phyloP scores from a whole-genome alignment of 2,329 filamentous ascomycete species.

The Aspergillus ibericus region DNA sequence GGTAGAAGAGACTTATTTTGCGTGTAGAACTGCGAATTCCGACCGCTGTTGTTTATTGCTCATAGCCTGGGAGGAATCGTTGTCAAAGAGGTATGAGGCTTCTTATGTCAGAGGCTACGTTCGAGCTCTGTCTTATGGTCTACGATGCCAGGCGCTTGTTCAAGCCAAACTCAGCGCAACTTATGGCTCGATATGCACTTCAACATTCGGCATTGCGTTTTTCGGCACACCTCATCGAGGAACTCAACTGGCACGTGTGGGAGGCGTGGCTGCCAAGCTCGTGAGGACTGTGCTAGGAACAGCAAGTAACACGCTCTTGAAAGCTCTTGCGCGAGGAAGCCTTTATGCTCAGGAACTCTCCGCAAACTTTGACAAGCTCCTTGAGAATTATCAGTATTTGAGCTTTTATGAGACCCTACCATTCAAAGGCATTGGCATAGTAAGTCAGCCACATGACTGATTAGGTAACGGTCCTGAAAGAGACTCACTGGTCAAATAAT shows the following conservation, averaged over 20 bases:
- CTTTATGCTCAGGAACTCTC: slow-evolving; percentile 16
- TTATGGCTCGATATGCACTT: slow-evolving; percentile 17
- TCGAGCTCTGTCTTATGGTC: not conserved
- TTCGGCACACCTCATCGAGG: slow-evolving; percentile 29
- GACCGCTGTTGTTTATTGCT: slow-evolving; percentile 29
- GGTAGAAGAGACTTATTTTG: not conserved
- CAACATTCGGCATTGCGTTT: slow-evolving; percentile 24
- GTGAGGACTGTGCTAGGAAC: slow-evolving; percentile 16
- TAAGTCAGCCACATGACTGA: not conserved
- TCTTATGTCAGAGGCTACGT: not conserved
- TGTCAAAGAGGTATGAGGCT: slow-evolving; percentile 25
- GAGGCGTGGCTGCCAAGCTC: slow-evolving; percentile 21
- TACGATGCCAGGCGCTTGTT: slow-evolving; percentile 11
- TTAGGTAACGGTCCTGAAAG: not conserved
- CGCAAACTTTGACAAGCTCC: slow-evolving; percentile 14
- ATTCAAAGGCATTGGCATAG: slow-evolving; percentile 15
- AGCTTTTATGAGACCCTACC: slow-evolving; percentile 18
- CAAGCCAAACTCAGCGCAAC: slow-evolving; percentile 17
- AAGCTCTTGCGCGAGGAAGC: slow-evolving; percentile 20
- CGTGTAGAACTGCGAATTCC: slow-evolving; percentile 6
- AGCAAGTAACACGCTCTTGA: slow-evolving; percentile 22
- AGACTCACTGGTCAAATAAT: not conserved
- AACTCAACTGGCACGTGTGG: slow-evolving; percentile 16
- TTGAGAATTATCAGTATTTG: slow-evolving; percentile 14
- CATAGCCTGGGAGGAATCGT: slow-evolving; percentile 31